Evolutionary conservation across 495 filamentous ascomycete genomes (phyloP).

Genomic region (Neurospora pannonica): DNA sequence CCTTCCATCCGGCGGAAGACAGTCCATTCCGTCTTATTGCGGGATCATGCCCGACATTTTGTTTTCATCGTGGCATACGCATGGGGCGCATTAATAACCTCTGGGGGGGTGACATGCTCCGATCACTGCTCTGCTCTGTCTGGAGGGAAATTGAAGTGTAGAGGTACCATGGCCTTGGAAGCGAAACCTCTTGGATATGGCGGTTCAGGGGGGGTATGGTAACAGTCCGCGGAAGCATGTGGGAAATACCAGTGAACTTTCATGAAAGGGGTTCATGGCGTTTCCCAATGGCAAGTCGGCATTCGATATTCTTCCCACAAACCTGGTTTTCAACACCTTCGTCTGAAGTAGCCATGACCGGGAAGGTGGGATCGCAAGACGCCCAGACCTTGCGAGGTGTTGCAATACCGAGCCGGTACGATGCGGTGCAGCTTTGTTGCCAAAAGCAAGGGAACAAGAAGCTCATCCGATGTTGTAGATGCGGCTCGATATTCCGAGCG

Average conservation of each 20-base stretch:
- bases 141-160: neutral
- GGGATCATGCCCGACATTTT: neutral
- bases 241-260: neutral
- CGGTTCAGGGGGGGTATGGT: neutral
- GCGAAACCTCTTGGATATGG: neutral
- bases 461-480: neutral
- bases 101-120: neutral
- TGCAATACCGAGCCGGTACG: neutral
- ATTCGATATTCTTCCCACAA: neutral
- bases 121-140: neutral
- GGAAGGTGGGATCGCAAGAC: neutral
- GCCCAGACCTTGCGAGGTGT: neutral
- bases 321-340: neutral
- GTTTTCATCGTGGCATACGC: neutral
- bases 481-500: neutral
- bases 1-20: neutral
- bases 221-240: neutral
- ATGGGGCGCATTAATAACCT: neutral
- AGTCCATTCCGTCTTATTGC: neutral
- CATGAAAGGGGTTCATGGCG: neutral
- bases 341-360: neutral
- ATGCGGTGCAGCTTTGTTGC: neutral
- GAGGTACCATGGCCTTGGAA: neutral
- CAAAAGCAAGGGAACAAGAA: neutral
- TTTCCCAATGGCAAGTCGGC: neutral